Percentiles rank a stretch among this genome's conserved stretches.
Conservation (phyloP, 495 filamentous ascomycete species). For the Aspergillus indologenus region DNA sequence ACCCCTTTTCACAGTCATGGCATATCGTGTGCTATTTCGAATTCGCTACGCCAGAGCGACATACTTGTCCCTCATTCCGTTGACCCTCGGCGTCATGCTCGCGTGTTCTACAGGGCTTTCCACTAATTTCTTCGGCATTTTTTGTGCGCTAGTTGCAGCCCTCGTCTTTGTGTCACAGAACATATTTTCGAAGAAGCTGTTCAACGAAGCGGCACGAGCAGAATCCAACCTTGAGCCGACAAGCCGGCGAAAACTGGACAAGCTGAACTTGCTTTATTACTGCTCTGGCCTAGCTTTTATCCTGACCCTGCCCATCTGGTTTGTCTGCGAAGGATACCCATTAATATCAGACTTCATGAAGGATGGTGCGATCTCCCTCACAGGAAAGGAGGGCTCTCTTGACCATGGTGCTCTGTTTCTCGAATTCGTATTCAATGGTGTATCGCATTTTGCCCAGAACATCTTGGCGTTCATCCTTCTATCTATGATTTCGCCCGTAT, state of each 20-base stretch:
- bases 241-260: slow-evolving; percentile 77
- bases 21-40: slow-evolving; percentile 83
- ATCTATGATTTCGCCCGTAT: slow-evolving; percentile 89
- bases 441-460: slow-evolving; percentile 95
- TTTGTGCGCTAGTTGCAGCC: slow-evolving; percentile 81
- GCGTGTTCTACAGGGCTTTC: slow-evolving; percentile 88
- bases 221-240: slow-evolving; percentile 63
- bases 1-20: slow-evolving; percentile 90
- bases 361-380: slow-evolving; percentile 66
- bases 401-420: slow-evolving; percentile 74
- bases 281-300: slow-evolving; percentile 89
- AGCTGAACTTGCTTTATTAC: slow-evolving; percentile 95
- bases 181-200: slow-evolving; percentile 98
- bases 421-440: slow-evolving; percentile 95
- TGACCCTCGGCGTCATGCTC: slow-evolving; percentile 90
- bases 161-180: slow-evolving; percentile 98
- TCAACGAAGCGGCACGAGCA: slow-evolving; percentile 84
- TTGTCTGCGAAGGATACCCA: slow-evolving; percentile 79
- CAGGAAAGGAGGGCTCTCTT: slow-evolving; percentile 60
- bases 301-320: slow-evolving; percentile 89
- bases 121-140: slow-evolving; percentile 82
- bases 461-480: slow-evolving; percentile 91
- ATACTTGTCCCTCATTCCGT: slow-evolving; percentile 87
- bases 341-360: slow-evolving; percentile 50
- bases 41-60: slow-evolving; percentile 85